These are phyloP conservation scores for Hawksworthiomyces lignivorus DNA, from an alignment of 2,329 filamentous ascomycete genomes.

Conservation along the genomic window DNA sequence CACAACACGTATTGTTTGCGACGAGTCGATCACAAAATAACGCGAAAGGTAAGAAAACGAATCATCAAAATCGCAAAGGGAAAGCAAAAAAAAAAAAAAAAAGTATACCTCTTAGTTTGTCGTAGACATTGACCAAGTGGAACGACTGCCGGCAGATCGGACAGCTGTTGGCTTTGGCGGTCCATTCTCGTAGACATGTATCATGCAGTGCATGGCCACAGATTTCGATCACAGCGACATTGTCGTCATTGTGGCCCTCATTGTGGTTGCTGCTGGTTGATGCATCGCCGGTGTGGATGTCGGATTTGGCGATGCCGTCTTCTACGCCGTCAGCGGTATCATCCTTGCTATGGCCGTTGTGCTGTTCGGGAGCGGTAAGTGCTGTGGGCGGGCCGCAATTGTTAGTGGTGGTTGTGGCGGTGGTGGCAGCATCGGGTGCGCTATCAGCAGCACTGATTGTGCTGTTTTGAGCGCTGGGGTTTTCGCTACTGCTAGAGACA, in stretches of 20 bases:
- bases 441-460: not conserved
- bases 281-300: not conserved
- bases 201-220: constrained; percentile 93
- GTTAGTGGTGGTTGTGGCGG: constrained; percentile 2
- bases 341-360: not conserved
- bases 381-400: not conserved
- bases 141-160: constrained; percentile 92
- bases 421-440: constrained; percentile 1
- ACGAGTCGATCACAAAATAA: not conserved
- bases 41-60: not conserved
- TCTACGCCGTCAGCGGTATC: not conserved
- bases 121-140: constrained; percentile 79
- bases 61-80: not conserved
- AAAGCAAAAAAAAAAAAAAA: not conserved
- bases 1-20: constrained; percentile 2
- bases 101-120: constrained; percentile 62
- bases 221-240: constrained; percentile 56
- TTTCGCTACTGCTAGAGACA: constrained; percentile 3
- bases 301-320: not conserved
- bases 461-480: not conserved
- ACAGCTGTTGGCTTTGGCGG: constrained; percentile 93
- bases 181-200: constrained; percentile 87
- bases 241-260: constrained; percentile 26
- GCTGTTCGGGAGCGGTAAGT: not conserved
- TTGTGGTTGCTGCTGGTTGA: constrained; percentile 19